Evolutionary conservation across 2,329 filamentous ascomycete species (phyloP), one percentile per base, ranked within the genome.

Genomic region (Penicillium sp.): DNA sequence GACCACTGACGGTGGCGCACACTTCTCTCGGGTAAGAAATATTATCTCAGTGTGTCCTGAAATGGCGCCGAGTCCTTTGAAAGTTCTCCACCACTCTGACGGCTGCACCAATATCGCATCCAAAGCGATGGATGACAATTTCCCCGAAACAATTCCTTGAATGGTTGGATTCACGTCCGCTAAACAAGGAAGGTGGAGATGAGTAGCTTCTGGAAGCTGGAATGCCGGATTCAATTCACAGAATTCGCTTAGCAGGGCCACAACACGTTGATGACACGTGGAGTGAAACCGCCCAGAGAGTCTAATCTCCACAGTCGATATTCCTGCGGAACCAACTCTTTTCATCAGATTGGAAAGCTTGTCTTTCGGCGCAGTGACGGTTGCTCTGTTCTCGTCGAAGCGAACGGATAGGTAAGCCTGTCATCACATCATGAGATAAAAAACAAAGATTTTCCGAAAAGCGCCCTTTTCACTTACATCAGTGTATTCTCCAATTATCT

Each of bases 141-240:
- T 40, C 16, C 38, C 16, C 18, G 7, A 2, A 21, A 5, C 8
- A 11, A 40, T 40, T 10, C 18, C 38, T 9, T n/a, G 18, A 1
- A 4, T 21, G 2, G 1, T 18, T n/a, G 38, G n/a, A 21, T 40
- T n/a, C 14, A 40, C 16, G 18, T 40, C 38, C 8, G 38, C 16
- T n/a, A n/a, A 21, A 40, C 38, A 40, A 21, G 67, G 65, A 16
- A 71, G 55, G 13, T 57, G 59, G 14, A 71, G 42, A 13, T 59
- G 21, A 5, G 69, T 60, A 7, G 65, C 67, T 43, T 71, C 66
- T 2, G 74, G 63, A 9, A 77, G 63, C 49, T 72, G 70, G 21
- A 77, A 68, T 1, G 44, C 61, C 2, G 62, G 34, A 11, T 66
- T 45, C 2, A 56, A 50, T 18, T 69, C 53, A 49, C 69, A 74